Conservation (phyloP, 1,139 yeast species). For the Suhomyces ambrosiae region DNA sequence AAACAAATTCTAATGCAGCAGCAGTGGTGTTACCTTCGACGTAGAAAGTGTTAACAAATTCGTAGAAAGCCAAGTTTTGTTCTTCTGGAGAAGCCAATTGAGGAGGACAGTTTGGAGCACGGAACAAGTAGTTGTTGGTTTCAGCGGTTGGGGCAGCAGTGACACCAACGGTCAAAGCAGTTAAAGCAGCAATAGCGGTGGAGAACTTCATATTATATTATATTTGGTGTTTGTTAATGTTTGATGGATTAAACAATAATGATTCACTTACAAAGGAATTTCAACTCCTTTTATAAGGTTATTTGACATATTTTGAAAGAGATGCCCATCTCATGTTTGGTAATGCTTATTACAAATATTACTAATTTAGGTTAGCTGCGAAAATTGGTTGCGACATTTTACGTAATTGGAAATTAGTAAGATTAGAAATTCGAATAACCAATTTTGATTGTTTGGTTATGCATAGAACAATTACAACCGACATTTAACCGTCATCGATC, state of each 20-base stretch:
- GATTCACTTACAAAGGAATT: background rate
- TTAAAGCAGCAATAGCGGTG: background rate
- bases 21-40: constrained; percentile 3
- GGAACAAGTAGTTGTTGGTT: background rate
- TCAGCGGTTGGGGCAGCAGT: background rate
- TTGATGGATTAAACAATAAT: background rate
- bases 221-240: background rate
- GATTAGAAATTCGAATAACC: constrained; percentile 1
- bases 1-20: constrained; percentile 1
- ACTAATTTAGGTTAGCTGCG: background rate
- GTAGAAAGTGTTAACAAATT: constrained; percentile 6
- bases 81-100: constrained; percentile 1
- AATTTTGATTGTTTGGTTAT: no score
- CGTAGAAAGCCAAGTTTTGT: constrained; percentile 3
- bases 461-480: no score
- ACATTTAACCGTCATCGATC: no score
- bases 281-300: background rate
- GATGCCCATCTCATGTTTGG: background rate
- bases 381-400: background rate
- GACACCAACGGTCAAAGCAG: background rate
- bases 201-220: constrained; percentile 2
- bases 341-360: background rate
- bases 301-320: background rate
- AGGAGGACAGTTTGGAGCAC: constrained; percentile 4
- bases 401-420: constrained; percentile 1